Base-by-base conservation (phyloP, 352 stramenopile genomes). In the Phytophthora boehmeriae region DNA sequence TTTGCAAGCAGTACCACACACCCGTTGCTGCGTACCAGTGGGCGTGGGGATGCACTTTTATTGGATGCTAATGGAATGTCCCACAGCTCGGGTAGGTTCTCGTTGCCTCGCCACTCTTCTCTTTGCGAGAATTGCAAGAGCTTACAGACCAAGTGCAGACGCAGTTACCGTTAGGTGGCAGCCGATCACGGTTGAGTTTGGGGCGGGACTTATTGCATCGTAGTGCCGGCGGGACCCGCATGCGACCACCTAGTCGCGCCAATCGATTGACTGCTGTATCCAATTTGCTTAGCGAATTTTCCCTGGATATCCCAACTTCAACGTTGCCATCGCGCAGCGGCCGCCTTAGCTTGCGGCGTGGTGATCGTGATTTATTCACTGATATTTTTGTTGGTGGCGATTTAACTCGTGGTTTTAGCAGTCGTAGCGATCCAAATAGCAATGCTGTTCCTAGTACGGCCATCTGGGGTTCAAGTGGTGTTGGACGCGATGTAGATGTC, bases 221-320 rank as follows among this genome's bases (percentile, higher is more conserved):
- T 30, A 51, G 49, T 32, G 53, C 52, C n/a, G 43, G 39, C 39
- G 62, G 73, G 30, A 61, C 66, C 19, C 75, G 81, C 8, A 73
- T 79, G 2, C 78, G 82, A 30, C 84, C 84, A 11, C 80, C 83
- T 19, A 88, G 65, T 71, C 86, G 55, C 55, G 81, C 60, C 20
- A 93, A 83, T 51, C 75, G 80, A 16, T 63, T 92, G 45, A 89
- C 84, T 30, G 69, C 83, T 11, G 75, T 93, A 5, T 92, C 84
- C 0, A 91, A 92, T 48, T 44, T 95, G 27, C 65, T 95, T 16
- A 93, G 81, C 28, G 86, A 95, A 34, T 93, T 95, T 54, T 92
- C 86, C 6, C 63, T 95, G 14, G 84, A 94, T 45, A 86, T 93
- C 27, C 83, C 83, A 8, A 73, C 68, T 8, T 77, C 76, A 10